phyloP scores from a whole-genome alignment of 176 grass and related monocot species.

The Typha latifolia region DNA sequence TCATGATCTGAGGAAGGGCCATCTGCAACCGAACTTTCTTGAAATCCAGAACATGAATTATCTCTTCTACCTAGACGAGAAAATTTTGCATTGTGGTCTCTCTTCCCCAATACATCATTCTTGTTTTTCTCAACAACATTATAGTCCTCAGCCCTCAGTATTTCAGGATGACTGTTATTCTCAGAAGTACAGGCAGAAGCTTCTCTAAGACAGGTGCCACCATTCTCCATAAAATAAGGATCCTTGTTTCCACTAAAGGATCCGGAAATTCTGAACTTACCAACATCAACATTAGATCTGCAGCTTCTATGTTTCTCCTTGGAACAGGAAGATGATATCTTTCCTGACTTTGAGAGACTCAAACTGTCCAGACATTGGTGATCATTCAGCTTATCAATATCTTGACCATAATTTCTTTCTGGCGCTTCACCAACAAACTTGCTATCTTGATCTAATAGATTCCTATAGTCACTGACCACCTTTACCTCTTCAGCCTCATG shows the following conservation, averaged over 20 bases:
- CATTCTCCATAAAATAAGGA: neutral
- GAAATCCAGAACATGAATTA: constrained; percentile 30
- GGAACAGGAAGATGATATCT: neutral
- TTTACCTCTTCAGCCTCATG: neutral
- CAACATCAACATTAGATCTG: constrained; percentile 1
- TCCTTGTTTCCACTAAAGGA: neutral
- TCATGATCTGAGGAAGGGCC: constrained; percentile 26
- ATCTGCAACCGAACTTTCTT: constrained; percentile 16
- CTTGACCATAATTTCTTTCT: neutral
- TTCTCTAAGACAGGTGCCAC: neutral
- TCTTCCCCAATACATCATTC: constrained; percentile 40
- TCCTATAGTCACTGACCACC: neutral
- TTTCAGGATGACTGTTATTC: no score
- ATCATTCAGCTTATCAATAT: constrained; percentile 3
- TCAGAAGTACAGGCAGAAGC: neutral
- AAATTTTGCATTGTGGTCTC: constrained; percentile 26
- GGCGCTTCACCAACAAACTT: neutral
- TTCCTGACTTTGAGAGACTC: constrained; percentile 9
- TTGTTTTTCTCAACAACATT: no score
- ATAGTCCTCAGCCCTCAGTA: no score
- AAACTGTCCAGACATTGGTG: neutral
- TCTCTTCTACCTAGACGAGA: constrained; percentile 26
- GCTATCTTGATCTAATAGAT: neutral
- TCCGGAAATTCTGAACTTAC: constrained; percentile 7
- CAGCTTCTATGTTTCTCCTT: constrained; percentile 14